A percentile compares a stretch with the other conserved stretches of the same genome.
These are phyloP conservation scores for Tetrahymena thermophila DNA, from an alignment of 73 alveolate species.

Conservation along the genomic window DNA sequence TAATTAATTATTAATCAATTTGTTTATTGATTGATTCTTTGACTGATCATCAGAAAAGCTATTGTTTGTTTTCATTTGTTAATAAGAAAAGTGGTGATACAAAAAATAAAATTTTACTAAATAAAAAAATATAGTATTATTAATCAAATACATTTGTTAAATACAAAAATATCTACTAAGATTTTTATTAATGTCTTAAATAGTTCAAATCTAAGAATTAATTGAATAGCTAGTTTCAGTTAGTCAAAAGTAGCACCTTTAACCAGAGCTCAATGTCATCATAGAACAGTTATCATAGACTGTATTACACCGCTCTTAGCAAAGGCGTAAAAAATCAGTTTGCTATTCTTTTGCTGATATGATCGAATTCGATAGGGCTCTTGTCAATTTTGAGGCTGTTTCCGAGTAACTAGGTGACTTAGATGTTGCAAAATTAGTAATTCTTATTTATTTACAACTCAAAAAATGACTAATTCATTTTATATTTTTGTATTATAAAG, in stretches of 20 bases:
- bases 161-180: neutral
- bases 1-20: neutral
- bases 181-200: neutral
- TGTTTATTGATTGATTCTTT: neutral
- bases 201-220: neutral
- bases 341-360: neutral
- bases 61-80: neutral
- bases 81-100: neutral
- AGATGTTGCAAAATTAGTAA: neutral
- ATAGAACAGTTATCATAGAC: neutral
- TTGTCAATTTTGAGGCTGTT: neutral
- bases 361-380: neutral
- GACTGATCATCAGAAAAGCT: neutral
- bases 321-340: neutral
- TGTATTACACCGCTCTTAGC: neutral
- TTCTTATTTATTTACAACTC: neutral
- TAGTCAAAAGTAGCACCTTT: neutral
- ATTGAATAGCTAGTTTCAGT: neutral
- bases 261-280: neutral
- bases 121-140: neutral
- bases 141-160: neutral
- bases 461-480: neutral
- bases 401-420: neutral
- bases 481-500: neutral
- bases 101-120: neutral